Evolutionary conservation across 2,329 filamentous ascomycete genomes (phyloP), one percentile per base, ranked within the genome.

Genomic region (Daldinia sp.): DNA sequence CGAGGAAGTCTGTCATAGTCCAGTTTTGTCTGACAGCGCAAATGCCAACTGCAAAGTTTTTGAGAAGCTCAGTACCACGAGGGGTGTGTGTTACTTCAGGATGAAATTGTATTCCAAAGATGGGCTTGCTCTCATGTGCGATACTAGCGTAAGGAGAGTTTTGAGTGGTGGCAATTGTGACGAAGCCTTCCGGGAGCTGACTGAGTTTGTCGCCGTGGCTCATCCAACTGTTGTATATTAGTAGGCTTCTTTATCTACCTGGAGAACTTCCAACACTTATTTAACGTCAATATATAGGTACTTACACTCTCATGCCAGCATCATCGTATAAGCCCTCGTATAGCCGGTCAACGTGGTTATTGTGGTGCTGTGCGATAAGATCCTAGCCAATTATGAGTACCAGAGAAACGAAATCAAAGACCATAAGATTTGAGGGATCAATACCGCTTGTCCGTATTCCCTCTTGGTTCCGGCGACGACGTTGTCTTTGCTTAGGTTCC

Each of bases 201-300:
- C 84, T 84, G 9, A 98, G 85, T 82, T 96, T 96, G 79, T 97
- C 93, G 61, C 88, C 89, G 76, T 98, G 94, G 69, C 87, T 91
- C 94, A 97, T 97, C 49, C 51, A 58, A 37, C 30, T 56, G 35
- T 19, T 25, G 43, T 29, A 25, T 2, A 47, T 32, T 19, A 51
- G 3, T 21, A 45, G 21, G 8, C n/a, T 19, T 8, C 48, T 19
- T 17, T 1, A 30, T 17, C 11, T 29, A 29, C n/a, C 11, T 19
- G 1, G 21, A 41, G 19, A n/a, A n/a, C n/a, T n/a, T n/a, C n/a
- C n/a, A n/a, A 23, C 8, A 9, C 3, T 19, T 5, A 10, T 10
- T 19, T 10, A 9, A 48, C 8, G 11, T 1, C 8, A 23, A 43
- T 13, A 15, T 15, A 6, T 13, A 30, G 3, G 21, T 21, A 17